Base-by-base conservation (phyloP, 2,329 filamentous ascomycete species). In the Drechslerella coelobrocha region DNA sequence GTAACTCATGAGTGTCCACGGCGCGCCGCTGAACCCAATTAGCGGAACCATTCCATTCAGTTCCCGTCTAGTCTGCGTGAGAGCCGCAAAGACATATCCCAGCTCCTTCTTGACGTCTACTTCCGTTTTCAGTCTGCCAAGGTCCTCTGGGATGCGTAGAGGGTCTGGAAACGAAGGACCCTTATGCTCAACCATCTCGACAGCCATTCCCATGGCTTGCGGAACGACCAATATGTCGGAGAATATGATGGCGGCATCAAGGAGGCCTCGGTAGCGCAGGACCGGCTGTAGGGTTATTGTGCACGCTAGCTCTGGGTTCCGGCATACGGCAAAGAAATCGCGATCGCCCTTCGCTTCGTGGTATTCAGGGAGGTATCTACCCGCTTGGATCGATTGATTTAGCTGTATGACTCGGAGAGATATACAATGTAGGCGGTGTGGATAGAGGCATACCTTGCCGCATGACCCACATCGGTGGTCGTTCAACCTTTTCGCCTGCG, bases 391-490 rank as follows among this genome's bases (percentile, higher is more conserved):
- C 47, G 45, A 61, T 71, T 37, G 17, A 45, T 48, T 59, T 47
- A 43, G 10, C n/a, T 24, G 45, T 34, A 24, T 10, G 24, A n/a
- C 34, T 61, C 34, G 17, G n/a, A 53, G 48, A 47, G 55, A 48
- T 26, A n/a, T 37, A 56, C 26, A n/a, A n/a, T n/a, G 23, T 23
- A 9, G 17, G 10, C 26, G 52, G 57, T n/a, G 8, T 45, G 61
- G 56, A 72, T 50, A 37, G 31, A 60, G 75, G 75, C 79, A 79
- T 83, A 93, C 92, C 92, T 87, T 99, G 94, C 81, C 94, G 90
- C 94, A 99, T 99, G 79, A 99, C 92, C 94, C 94, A 99, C 83
- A 95, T 91, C 65, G 94, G 94, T 72, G 94, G 90, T 74, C 94
- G 88, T 81, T 97, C 92, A 74, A 97, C 90, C 79, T 88, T 88